These are phyloP conservation scores for Collariella sp. DNA, from an alignment of 495 filamentous ascomycete genomes.

Conservation along the genomic window DNA sequence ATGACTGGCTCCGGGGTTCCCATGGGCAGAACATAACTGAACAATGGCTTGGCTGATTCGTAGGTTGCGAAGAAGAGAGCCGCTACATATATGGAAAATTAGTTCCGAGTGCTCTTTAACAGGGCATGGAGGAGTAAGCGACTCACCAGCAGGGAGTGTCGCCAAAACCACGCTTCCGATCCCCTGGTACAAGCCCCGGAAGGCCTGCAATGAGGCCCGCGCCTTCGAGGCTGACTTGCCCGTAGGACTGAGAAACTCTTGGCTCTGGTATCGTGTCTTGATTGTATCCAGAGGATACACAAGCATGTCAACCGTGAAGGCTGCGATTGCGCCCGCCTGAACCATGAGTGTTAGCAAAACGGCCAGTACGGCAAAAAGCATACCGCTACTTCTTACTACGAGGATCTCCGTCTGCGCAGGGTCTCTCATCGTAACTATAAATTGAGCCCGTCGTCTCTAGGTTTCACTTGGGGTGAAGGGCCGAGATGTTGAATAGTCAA, in stretches of 20 bases:
- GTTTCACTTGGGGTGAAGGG: no score
- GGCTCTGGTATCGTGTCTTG: constrained; percentile 77
- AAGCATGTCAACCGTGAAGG: constrained; percentile 69
- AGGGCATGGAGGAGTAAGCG: not conserved
- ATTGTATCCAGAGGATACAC: constrained; percentile 80
- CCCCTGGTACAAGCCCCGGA: constrained; percentile 78
- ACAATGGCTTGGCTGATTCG: constrained; percentile 59
- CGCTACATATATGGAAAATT: constrained; percentile 38
- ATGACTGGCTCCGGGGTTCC: constrained; percentile 54
- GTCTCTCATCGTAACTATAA: no score
- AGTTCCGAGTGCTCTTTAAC: not conserved
- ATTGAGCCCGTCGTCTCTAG: no score
- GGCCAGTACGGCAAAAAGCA: no score
- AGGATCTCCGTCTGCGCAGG: no score
- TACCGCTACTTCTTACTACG: no score
- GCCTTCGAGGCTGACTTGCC: constrained; percentile 30
- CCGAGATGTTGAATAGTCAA: no score
- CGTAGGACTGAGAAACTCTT: constrained; percentile 48
- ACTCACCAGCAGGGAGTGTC: constrained; percentile 72
- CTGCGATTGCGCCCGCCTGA: constrained; percentile 73
- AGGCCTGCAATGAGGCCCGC: constrained; percentile 31
- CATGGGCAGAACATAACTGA: constrained; percentile 26
- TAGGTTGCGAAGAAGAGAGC: constrained; percentile 89
- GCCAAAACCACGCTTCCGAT: constrained; percentile 81
- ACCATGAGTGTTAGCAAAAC: no score